Evolutionary conservation across 2,329 filamentous ascomycete genomes (phyloP), one percentile per base, ranked within the genome.

Genomic region (Alternaria metachromatica): DNA sequence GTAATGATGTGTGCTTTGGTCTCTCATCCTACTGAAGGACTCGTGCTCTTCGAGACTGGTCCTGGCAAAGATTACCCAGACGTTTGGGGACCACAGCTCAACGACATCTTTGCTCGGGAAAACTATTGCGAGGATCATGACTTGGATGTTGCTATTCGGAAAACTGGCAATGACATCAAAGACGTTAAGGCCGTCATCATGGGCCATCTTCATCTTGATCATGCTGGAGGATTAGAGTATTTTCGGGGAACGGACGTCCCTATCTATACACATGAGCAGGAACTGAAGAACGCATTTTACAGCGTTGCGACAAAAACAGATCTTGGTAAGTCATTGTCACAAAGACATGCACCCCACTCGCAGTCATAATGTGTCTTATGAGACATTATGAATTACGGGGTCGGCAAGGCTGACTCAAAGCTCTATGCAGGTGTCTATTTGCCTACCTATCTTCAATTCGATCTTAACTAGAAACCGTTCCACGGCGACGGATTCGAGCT

Each of bases 241-340:
- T 80, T 81, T 67, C 63, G 69, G n/a, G 71, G 71, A 81, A 81
- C 77, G 6, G 70, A 73, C 13, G 66, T 81, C 5, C 74, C 74
- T 7, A 75, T 81, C 53, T 80, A 78, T 55, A 75, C 76, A n/a
- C 78, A 81, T 56, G 78, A 81, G 62, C 63, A 73, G 23, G 79
- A 80, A 60, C 63, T 80, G 18, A 80, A 80, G 58, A 70, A 80
- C 58, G 79, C 79, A 13, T 80, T 75, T 59, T 80, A 76, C 58
- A 69, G 72, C 30, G 30, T 33, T 33, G 30, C 44, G 78, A 80
- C 76, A 15, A 76, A 75, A 51, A 66, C 70, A 3, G 78, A 81
- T 54, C 43, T 74, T 6, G 57, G 48, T 54, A 26, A 78, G 77
- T 15, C 76, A 78, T 60, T 58, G 73, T 5, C 78, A 78, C 2